Percentiles rank a stretch among this genome's conserved stretches.
phyloP scores from a whole-genome alignment of 768 basidiomycete species.

The Rhizopogon rudus region DNA sequence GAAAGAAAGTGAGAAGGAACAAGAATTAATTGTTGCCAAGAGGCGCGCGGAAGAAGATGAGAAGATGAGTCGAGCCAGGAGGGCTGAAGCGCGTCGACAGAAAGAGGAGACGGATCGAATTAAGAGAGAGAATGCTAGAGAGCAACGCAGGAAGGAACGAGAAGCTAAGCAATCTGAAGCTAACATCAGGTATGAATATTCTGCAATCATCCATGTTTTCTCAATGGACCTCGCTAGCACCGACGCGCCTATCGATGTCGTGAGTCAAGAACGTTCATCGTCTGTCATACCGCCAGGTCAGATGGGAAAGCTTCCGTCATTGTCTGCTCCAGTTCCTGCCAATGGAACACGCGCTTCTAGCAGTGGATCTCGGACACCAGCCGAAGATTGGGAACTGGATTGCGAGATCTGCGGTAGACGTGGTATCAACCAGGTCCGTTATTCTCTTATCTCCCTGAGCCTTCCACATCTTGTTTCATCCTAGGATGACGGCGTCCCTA shows the following conservation, averaged over 20 bases:
- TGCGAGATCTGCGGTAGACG: constrained; percentile 79
- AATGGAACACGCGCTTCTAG: constrained; percentile 19
- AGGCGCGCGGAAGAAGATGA: constrained; percentile 64
- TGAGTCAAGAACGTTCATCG: neutral
- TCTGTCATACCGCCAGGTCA: neutral
- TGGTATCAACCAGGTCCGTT: constrained; percentile 68
- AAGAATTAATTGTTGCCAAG: constrained; percentile 55
- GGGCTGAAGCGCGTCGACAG: constrained; percentile 51
- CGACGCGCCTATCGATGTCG: constrained; percentile 1
- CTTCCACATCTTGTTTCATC: constrained; percentile 6
- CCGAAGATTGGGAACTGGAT: constrained; percentile 79
- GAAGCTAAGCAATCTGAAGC: constrained; percentile 21
- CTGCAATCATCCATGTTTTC: constrained; percentile 2
- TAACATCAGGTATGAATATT: constrained; percentile 10
- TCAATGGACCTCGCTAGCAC: constrained; percentile 13
- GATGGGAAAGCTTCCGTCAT: constrained; percentile 4
- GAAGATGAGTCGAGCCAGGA: constrained; percentile 56
- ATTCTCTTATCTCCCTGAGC: neutral
- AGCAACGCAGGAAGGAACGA: constrained; percentile 37
- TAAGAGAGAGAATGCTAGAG: constrained; percentile 55
- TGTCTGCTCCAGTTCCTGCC: constrained; percentile 1
- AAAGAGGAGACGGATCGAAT: constrained; percentile 53
- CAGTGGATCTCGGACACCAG: constrained; percentile 48
- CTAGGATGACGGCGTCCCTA: constrained; percentile 74
- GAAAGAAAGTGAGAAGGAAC: constrained; percentile 76